Evolutionary conservation across 805 yeast genomes (phyloP).

Genomic region (Zygosaccharomyces gambellarensis): DNA sequence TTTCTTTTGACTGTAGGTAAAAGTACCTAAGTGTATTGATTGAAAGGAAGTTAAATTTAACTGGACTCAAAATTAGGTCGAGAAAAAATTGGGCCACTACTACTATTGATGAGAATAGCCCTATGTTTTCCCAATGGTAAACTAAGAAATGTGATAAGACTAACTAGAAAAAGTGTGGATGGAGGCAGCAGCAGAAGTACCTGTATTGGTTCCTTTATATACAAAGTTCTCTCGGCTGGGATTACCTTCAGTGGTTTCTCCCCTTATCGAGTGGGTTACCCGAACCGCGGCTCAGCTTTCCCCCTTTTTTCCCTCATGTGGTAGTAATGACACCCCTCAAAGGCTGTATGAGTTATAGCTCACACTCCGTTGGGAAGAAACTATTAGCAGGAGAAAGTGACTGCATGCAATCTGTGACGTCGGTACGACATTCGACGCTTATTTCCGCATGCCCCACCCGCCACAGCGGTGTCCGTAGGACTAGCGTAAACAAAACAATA

Average conservation of each 20-base stretch:
- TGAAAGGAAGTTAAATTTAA: background rate
- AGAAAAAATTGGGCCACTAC: background rate
- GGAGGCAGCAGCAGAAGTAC: background rate
- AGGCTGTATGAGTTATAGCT: background rate
- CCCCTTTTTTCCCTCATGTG: background rate
- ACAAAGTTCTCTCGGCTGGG: background rate
- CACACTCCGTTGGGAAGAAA: background rate
- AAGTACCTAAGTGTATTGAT: too few species aligned
- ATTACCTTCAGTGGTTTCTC: background rate
- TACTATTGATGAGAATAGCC: background rate
- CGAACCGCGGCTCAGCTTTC: constrained; percentile 6
- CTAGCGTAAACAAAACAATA: background rate
- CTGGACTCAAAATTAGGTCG: background rate
- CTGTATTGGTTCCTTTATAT: background rate
- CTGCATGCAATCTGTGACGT: background rate
- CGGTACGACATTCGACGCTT: background rate
- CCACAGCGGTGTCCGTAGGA: background rate
- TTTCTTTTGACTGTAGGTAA: background rate
- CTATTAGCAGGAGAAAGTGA: background rate
- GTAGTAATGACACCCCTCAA: background rate
- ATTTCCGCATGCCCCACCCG: background rate
- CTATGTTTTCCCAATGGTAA: background rate
- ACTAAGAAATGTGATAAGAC: background rate
- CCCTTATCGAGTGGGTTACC: background rate
- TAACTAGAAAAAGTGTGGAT: background rate